Evolutionary conservation across 441 rosid genomes (phyloP), one percentile per base, ranked within the genome.

Genomic region (Kokia cookei): DNA sequence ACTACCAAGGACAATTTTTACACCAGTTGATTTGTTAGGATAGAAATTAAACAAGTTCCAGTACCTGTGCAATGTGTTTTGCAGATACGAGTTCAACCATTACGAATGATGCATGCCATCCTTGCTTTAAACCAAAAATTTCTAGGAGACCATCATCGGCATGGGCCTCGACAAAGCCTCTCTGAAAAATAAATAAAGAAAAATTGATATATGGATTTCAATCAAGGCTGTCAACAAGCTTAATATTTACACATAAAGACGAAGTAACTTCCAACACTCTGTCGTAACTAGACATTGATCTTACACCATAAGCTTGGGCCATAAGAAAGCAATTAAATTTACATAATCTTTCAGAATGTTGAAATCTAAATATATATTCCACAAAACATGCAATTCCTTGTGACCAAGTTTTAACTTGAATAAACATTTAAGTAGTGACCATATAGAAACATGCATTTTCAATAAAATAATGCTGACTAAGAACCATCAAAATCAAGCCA

Each of bases 61-160:
- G 37, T 86, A 94, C 99, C 97, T 96, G 99, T 11, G 97, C 96
- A 80, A 93, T 90, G 84, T 96, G 99, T 80, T 96, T 96, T 32
- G 99, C 99, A 5, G 97, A 87, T 74, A 96, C 93, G 81, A 96
- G 97, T 78, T 96, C 99, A 73, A 92, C 98, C 99, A 96, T 93
- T 17, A 96, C 98, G 32, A 96, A 92, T 2, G 98, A 96, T 48
- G 99, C 98, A 84, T 96, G 99, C 98, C 99, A 96, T 72, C 91
- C 98, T 80, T 96, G 99, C 86, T 96, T 96, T 73, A 93, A 78
- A 32, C 98, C 98, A 78, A 93, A 96, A 65, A 96, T 92, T 84
- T 96, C 98, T 47, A 96, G 86, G 37, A 96, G 89, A 48, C 99
- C 98, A 82, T 96, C 99, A 79, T 92, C 97, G 11, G 86, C 90